These are phyloP conservation scores for Vigna angularis DNA, from an alignment of 306 rosid genomes.

Conservation along the genomic window DNA sequence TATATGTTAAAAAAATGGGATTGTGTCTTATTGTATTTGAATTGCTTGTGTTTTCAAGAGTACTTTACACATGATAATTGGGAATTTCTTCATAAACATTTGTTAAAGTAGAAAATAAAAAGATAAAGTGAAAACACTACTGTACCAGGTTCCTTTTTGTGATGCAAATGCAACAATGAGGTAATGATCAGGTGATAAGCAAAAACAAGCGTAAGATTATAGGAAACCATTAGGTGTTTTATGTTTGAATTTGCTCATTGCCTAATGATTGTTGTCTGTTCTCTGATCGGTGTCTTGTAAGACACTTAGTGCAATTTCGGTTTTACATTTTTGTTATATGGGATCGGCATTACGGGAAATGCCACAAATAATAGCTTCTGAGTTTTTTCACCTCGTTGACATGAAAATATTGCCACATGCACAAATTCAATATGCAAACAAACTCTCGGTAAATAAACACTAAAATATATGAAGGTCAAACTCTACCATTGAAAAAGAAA, in stretches of 20 bases:
- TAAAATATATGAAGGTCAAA: background rate
- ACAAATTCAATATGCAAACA: background rate
- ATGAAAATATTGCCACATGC: background rate
- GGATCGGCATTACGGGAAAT: background rate
- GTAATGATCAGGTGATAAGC: background rate
- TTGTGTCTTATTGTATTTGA: background rate
- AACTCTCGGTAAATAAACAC: background rate
- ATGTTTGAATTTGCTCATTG: background rate
- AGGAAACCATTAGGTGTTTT: background rate
- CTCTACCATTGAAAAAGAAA: constrained; percentile 3
- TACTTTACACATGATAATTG: background rate
- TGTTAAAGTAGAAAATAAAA: background rate
- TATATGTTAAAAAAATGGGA: background rate
- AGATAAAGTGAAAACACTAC: background rate
- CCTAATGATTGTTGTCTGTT: background rate
- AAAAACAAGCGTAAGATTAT: background rate
- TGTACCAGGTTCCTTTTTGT: background rate
- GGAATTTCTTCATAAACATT: background rate
- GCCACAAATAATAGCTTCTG: background rate
- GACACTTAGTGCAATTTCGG: background rate
- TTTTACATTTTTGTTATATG: background rate
- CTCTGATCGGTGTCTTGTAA: background rate
- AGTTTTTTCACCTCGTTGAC: background rate
- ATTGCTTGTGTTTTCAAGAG: constrained; percentile 30
- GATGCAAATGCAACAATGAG: background rate